phyloP scores from a whole-genome alignment of 805 yeast genomes.

The Dipodascus geniculatus region DNA sequence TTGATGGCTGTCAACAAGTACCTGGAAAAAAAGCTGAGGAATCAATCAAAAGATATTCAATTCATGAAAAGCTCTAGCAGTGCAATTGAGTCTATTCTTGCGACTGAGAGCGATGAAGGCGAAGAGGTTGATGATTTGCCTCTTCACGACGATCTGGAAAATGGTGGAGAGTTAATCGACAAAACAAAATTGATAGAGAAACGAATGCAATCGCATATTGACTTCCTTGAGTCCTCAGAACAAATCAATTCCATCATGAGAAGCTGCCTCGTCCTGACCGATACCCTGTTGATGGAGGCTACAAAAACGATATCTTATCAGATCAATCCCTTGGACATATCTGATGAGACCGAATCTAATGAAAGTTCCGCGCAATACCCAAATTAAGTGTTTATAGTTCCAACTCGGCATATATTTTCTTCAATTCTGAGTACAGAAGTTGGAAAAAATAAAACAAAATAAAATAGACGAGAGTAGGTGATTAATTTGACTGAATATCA shows the following conservation, averaged over 20 bases:
- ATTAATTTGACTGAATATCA: not conserved
- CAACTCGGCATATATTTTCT: no score
- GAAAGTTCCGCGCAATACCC: no score
- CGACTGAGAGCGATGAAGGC: not conserved
- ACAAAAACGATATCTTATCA: slow-evolving; percentile 2
- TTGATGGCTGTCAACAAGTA: slow-evolving; percentile 18
- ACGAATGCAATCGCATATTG: slow-evolving; percentile 10
- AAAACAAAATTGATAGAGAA: slow-evolving; percentile 5
- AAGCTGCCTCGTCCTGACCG: slow-evolving; percentile 10
- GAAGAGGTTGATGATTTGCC: not conserved
- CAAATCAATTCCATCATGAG: slow-evolving; percentile 7
- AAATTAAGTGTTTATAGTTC: no score
- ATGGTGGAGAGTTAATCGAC: not conserved
- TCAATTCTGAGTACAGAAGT: no score
- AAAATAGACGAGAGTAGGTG: no score
- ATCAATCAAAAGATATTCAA: slow-evolving; percentile 15
- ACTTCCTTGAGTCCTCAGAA: slow-evolving; percentile 8
- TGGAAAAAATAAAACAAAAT: no score
- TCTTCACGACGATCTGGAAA: not conserved
- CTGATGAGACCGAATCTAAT: not conserved
- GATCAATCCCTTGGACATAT: not conserved
- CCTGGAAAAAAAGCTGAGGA: slow-evolving; percentile 17
- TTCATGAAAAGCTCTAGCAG: slow-evolving; percentile 5
- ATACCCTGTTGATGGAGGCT: slow-evolving; percentile 12
- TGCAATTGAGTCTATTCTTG: not conserved